These are phyloP conservation scores for Colletotrichum musicola DNA, from an alignment of 2,329 filamentous ascomycete genomes.

Conservation along the genomic window DNA sequence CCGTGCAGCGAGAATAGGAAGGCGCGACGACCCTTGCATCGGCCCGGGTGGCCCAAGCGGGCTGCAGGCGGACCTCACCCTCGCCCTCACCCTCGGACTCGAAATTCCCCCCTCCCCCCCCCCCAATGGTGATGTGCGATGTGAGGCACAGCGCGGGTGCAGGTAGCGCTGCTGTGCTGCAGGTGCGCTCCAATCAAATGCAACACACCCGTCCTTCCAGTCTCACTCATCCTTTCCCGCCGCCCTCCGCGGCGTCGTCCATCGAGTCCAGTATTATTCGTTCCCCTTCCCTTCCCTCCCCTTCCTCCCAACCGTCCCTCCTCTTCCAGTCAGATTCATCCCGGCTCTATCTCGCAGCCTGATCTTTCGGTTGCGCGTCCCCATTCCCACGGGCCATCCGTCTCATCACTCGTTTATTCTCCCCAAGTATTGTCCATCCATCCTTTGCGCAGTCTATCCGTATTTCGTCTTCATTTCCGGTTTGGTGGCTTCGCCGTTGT, in stretches of 20 bases:
- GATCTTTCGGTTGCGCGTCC: conserved; percentile 6
- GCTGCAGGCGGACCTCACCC: background rate
- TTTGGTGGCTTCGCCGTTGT: background rate
- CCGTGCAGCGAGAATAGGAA: conserved; percentile 26
- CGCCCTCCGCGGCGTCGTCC: conserved; percentile 10
- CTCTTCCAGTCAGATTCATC: background rate
- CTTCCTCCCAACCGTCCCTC: background rate
- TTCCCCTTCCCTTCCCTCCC: conserved; percentile 10
- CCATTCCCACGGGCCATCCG: conserved; percentile 12
- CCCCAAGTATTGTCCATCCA: background rate
- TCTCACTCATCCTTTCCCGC: conserved; percentile 17
- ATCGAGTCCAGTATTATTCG: conserved; percentile 7
- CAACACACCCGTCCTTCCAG: conserved; percentile 15
- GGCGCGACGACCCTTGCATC: conserved; percentile 32
- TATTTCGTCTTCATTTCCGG: background rate
- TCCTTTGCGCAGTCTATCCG: background rate
- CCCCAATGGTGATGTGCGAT: conserved; percentile 14
- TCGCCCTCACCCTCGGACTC: background rate
- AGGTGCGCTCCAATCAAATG: conserved; percentile 27
- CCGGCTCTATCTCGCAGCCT: conserved; percentile 13
- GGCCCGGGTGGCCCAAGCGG: conserved; percentile 29
- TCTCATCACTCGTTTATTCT: conserved; percentile 10
- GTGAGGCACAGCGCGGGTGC: background rate
- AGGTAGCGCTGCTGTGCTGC: background rate
- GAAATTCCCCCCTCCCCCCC: too few relatives aligned